Evolutionary conservation across 2,329 filamentous ascomycete genomes (phyloP).

Genomic region (Verticillium alfalfae): DNA sequence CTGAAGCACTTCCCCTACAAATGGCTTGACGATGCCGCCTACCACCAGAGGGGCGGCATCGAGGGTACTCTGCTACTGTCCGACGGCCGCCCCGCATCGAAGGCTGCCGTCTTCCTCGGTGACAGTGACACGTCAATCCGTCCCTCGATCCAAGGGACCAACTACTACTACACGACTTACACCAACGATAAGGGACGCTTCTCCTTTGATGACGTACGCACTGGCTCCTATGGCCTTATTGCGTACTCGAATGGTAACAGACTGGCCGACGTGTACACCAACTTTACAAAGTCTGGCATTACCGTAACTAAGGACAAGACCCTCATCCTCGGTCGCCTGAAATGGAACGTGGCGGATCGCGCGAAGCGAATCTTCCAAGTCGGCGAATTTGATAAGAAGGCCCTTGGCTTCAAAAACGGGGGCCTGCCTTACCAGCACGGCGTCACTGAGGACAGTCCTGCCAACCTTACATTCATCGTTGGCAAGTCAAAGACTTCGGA

Average conservation of each 20-base stretch:
- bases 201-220: constrained; percentile 30
- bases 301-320: constrained; percentile 21
- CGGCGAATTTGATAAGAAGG: constrained; percentile 36
- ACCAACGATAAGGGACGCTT: constrained; percentile 33
- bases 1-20: constrained; percentile 33
- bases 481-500: constrained; percentile 25
- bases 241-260: constrained; percentile 37
- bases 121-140: constrained; percentile 28
- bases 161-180: constrained; percentile 38
- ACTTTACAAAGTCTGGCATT: constrained; percentile 27
- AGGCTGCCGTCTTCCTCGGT: constrained; percentile 39
- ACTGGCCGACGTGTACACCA: constrained; percentile 33
- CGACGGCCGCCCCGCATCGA: constrained; percentile 35
- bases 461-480: constrained; percentile 34
- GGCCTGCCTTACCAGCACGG: constrained; percentile 31
- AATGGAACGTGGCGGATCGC: constrained; percentile 1
- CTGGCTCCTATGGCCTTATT: constrained; percentile 34
- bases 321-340: constrained; percentile 3
- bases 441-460: constrained; percentile 31
- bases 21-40: constrained; percentile 34
- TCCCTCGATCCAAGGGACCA: constrained; percentile 7
- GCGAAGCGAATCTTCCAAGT: constrained; percentile 33
- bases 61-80: constrained; percentile 31
- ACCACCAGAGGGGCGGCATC: constrained; percentile 35
- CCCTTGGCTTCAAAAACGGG: constrained; percentile 32